Conservation (phyloP, 345 rosid genomes). For the Citrus maxima region DNA sequence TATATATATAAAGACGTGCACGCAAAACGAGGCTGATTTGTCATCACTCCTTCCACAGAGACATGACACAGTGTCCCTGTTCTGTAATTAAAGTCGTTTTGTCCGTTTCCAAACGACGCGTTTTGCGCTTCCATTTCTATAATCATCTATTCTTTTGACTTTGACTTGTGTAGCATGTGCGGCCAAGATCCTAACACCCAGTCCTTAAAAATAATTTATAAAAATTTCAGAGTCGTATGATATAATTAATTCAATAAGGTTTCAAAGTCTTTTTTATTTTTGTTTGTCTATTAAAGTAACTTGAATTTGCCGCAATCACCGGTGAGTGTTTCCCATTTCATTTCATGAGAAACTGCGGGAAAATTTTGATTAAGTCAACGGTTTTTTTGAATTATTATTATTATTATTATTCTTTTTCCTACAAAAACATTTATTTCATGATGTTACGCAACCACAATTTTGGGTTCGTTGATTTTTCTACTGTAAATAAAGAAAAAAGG, state of each 20-base stretch:
- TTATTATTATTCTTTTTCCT: neutral
- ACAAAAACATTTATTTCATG: neutral
- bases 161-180: conserved; percentile 30
- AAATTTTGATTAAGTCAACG: conserved; percentile 25
- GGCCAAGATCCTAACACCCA: neutral
- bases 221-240: neutral
- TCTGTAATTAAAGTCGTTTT: conserved; percentile 27
- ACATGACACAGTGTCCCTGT: too few species aligned
- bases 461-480: neutral
- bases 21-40: conserved; percentile 63
- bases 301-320: conserved; percentile 56
- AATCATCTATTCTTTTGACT: conserved; percentile 32
- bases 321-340: conserved; percentile 47
- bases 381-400: neutral
- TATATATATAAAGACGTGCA: conserved; percentile 39
- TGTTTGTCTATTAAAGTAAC: neutral
- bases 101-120: conserved; percentile 44
- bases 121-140: conserved; percentile 25
- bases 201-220: neutral
- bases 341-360: conserved; percentile 8
- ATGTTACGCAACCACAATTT: neutral
- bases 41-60: conserved; percentile 19
- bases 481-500: neutral
- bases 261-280: neutral
- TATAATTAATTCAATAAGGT: neutral